These are phyloP conservation scores for Meira nashicola DNA, from an alignment of 1,284 basidiomycete genomes.

Conservation along the genomic window DNA sequence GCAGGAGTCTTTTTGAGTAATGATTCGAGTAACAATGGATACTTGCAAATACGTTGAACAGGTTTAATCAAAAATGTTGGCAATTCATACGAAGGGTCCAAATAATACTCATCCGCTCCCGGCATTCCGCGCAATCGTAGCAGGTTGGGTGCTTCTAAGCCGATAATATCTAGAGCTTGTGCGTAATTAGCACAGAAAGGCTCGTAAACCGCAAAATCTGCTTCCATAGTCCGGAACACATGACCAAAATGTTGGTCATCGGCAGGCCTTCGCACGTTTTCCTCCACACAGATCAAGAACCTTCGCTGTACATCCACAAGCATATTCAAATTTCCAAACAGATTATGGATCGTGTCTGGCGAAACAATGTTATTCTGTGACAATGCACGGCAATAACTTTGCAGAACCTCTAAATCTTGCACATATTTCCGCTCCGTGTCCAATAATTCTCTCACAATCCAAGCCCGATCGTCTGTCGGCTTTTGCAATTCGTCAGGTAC, in stretches of 20 bases:
- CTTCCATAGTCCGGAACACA: slow-evolving; percentile 62
- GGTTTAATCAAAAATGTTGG: slow-evolving; percentile 77
- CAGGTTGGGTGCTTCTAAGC: slow-evolving; percentile 47
- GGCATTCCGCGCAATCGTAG: slow-evolving; percentile 36
- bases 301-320: slow-evolving; percentile 93
- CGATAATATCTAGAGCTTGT: slow-evolving; percentile 74
- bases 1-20: slow-evolving; percentile 63
- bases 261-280: slow-evolving; percentile 58
- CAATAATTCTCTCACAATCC: slow-evolving; percentile 79
- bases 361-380: slow-evolving; percentile 77
- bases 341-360: slow-evolving; percentile 86
- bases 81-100: slow-evolving; percentile 64
- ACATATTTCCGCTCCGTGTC: slow-evolving; percentile 97
- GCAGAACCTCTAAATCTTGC: slow-evolving; percentile 89
- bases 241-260: slow-evolving; percentile 63
- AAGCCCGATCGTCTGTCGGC: slow-evolving; percentile 62
- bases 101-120: slow-evolving; percentile 42
- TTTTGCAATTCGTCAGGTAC: slow-evolving; percentile 34
- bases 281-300: slow-evolving; percentile 79
- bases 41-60: slow-evolving; percentile 73
- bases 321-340: slow-evolving; percentile 93
- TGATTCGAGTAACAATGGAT: slow-evolving; percentile 61
- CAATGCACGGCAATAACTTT: slow-evolving; percentile 58
- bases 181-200: slow-evolving; percentile 85
- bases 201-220: slow-evolving; percentile 65